These are phyloP conservation scores for Microcyclosporella mali DNA, from an alignment of 2,329 filamentous ascomycete genomes.

Conservation along the genomic window DNA sequence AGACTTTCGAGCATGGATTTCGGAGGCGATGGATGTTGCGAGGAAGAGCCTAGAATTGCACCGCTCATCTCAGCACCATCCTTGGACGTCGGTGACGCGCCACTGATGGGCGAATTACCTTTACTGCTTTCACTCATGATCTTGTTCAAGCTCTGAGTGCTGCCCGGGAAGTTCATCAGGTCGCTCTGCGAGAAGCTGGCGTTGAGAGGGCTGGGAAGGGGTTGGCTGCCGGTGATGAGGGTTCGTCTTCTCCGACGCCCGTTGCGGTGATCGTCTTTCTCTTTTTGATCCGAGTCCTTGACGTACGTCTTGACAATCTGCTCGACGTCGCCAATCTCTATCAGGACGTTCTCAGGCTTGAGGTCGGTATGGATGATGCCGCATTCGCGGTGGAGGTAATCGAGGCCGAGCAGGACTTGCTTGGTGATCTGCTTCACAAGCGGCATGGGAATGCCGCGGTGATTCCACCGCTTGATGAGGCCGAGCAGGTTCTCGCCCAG, in stretches of 20 bases:
- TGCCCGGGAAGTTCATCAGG: constrained; percentile 53
- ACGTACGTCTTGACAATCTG: constrained; percentile 97
- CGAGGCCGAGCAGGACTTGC: constrained; percentile 88
- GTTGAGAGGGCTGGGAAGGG: constrained; percentile 88
- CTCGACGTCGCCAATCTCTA: constrained; percentile 98
- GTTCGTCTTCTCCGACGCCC: constrained; percentile 83
- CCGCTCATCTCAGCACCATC: constrained; percentile 49
- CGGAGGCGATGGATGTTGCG: constrained; percentile 29
- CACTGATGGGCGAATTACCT: constrained; percentile 42
- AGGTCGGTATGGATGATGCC: constrained; percentile 98
- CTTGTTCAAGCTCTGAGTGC: constrained; percentile 71
- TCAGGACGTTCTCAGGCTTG: constrained; percentile 96
- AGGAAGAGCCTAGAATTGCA: constrained; percentile 42
- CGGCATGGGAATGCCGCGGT: constrained; percentile 91
- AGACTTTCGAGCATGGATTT: constrained; percentile 56
- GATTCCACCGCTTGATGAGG: constrained; percentile 97
- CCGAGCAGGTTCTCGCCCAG: constrained; percentile 90
- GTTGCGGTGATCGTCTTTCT: constrained; percentile 82
- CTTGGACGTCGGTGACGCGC: constrained; percentile 36
- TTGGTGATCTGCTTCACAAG: constrained; percentile 98
- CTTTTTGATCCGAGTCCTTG: constrained; percentile 65
- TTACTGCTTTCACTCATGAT: constrained; percentile 68
- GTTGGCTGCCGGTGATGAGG: constrained; percentile 94
- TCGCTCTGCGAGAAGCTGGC: constrained; percentile 79
- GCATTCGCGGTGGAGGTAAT: constrained; percentile 95